phyloP scores from a whole-genome alignment of 495 filamentous ascomycete genomes.

The Podospora bellae-mahoneyi region DNA sequence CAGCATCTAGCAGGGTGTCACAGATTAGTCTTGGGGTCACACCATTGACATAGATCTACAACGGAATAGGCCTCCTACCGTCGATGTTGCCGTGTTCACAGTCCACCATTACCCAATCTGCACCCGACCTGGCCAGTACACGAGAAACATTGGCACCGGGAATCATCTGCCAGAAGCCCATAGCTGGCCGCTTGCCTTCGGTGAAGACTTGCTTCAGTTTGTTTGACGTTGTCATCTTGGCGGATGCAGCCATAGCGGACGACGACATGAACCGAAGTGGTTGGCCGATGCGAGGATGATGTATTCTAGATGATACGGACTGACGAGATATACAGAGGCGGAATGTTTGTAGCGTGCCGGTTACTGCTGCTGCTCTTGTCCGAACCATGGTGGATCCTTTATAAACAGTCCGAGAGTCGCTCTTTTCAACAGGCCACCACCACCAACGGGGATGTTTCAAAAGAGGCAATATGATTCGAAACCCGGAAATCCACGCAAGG shows the following conservation, averaged over 20 bases:
- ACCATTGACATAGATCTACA: conserved; percentile 2
- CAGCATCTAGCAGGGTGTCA: conserved; percentile 50
- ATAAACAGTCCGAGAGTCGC: conserved; percentile 2
- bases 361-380: background rate
- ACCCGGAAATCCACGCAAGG: background rate
- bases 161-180: conserved; percentile 73
- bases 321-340: background rate
- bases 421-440: background rate
- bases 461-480: background rate
- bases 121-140: conserved; percentile 60
- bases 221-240: conserved; percentile 63
- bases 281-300: background rate
- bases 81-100: conserved; percentile 78
- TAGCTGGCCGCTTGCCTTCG: conserved; percentile 53
- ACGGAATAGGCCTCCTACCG: conserved; percentile 42
- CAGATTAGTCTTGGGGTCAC: conserved; percentile 10
- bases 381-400: conserved; percentile 13
- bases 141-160: conserved; percentile 70
- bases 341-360: background rate
- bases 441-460: background rate
- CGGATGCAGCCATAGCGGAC: conserved; percentile 15
- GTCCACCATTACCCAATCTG: conserved; percentile 75
- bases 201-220: conserved; percentile 57
- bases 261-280: conserved; percentile 10
- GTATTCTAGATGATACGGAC: background rate